Conservation (phyloP, 2,329 filamentous ascomycete genomes). For the Oidium heveae region DNA sequence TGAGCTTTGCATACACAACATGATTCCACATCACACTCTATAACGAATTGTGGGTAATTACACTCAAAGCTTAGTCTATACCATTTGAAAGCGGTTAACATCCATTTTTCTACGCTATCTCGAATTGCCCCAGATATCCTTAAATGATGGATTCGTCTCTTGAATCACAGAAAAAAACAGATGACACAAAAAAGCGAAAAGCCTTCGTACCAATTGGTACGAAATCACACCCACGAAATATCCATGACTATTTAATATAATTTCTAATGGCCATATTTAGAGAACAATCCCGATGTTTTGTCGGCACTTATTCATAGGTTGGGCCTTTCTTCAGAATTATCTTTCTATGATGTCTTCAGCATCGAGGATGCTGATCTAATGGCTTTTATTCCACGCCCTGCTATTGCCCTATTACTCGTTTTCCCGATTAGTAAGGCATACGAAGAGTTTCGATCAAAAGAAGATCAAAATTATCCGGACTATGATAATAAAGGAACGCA, state of each 20-base stretch:
- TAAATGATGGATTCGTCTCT: no score
- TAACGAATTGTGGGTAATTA: no score
- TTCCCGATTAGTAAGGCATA: slow-evolving; percentile 69
- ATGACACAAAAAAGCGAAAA: no score
- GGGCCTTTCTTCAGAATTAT: slow-evolving; percentile 49
- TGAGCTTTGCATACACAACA: no score
- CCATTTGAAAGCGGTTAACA: no score
- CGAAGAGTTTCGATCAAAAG: slow-evolving; percentile 49
- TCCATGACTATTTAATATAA: no score
- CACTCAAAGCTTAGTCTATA: no score
- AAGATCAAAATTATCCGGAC: slow-evolving; percentile 37
- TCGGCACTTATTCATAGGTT: slow-evolving; percentile 60
- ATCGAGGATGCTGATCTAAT: slow-evolving; percentile 73
- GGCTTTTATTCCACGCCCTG: slow-evolving; percentile 70
- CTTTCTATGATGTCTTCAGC: slow-evolving; percentile 81
- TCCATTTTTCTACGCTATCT: no score
- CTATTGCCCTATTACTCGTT: slow-evolving; percentile 72
- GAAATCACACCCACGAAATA: no score
- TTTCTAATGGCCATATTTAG: slow-evolving; percentile 9
- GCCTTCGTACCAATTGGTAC: background rate
- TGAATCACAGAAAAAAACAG: no score
- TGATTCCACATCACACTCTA: no score
- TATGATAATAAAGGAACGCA: slow-evolving; percentile 41
- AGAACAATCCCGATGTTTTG: slow-evolving; percentile 76
- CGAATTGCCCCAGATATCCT: no score